phyloP scores from a whole-genome alignment of 345 rosid species.

The Dovyalis caffra region DNA sequence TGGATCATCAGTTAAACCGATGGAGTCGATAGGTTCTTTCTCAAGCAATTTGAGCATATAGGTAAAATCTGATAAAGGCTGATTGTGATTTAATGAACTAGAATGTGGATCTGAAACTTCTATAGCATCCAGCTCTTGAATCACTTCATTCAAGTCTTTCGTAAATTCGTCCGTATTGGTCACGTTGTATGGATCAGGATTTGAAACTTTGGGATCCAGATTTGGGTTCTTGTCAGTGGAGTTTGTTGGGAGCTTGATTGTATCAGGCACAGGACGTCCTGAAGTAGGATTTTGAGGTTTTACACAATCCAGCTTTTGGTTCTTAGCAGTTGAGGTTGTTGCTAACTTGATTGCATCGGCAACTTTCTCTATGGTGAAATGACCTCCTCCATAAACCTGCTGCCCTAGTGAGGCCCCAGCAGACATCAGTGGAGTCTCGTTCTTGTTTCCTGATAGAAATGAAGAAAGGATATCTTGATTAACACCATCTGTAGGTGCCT shows the following conservation, averaged over 20 bases:
- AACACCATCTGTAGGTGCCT: background rate
- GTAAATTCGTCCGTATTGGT: background rate
- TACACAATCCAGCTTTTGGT: background rate
- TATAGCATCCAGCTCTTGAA: background rate
- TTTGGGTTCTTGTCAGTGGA: background rate
- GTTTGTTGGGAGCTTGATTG: background rate
- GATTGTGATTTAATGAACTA: background rate
- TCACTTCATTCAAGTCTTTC: background rate
- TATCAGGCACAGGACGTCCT: background rate
- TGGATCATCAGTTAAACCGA: background rate
- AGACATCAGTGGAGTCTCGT: background rate
- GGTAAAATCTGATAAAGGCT: background rate
- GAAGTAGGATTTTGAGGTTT: background rate
- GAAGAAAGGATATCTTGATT: background rate
- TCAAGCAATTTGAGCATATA: conserved; percentile 12
- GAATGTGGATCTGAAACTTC: background rate
- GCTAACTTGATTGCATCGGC: background rate
- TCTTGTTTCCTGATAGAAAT: background rate
- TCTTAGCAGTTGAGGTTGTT: background rate
- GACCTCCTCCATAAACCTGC: background rate
- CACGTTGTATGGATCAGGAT: too few relatives aligned
- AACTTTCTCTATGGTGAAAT: background rate
- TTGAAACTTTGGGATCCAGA: background rate
- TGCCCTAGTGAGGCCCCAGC: background rate
- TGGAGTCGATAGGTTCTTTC: conserved; percentile 4